phyloP scores from a whole-genome alignment of 257 asterid genomes.

The Solanum chiquidenum region DNA sequence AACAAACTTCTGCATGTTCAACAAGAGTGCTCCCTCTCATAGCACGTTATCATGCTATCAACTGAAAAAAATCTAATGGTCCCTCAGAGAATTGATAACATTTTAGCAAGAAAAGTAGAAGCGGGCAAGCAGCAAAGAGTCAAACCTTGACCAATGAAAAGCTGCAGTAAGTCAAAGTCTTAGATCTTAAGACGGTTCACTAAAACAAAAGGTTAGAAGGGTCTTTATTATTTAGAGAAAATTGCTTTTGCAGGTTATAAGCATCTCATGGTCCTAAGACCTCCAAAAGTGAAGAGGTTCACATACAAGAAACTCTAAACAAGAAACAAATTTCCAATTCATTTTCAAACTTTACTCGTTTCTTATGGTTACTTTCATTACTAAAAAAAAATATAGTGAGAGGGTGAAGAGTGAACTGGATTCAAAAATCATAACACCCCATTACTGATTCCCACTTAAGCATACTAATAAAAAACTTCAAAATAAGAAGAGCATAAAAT shows the following conservation, averaged over 20 bases:
- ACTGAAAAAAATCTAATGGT: not conserved
- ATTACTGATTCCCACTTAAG: not conserved
- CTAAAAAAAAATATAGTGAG: not conserved
- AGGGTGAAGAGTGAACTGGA: not conserved
- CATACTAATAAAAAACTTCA: not conserved
- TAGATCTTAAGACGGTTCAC: not conserved
- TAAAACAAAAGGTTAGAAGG: not conserved
- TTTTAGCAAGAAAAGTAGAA: not conserved
- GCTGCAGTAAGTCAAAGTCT: not conserved
- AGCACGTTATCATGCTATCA: not conserved
- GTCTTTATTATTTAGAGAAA: not conserved
- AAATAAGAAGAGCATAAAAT: constrained; percentile 4
- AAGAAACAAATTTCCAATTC: not conserved
- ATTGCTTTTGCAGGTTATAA: not conserved
- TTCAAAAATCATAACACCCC: not conserved
- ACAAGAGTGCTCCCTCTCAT: not conserved
- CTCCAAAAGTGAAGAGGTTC: not conserved
- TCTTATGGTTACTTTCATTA: not conserved
- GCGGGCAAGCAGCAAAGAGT: not conserved
- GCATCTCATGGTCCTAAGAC: not conserved
- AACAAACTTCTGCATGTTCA: not conserved
- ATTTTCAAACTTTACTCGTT: not conserved
- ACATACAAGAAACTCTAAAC: not conserved
- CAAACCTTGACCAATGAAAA: not conserved
- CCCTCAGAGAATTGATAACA: not conserved